Conservation (phyloP, 1,284 basidiomycete species). For the Cryptococcus neoformans region DNA sequence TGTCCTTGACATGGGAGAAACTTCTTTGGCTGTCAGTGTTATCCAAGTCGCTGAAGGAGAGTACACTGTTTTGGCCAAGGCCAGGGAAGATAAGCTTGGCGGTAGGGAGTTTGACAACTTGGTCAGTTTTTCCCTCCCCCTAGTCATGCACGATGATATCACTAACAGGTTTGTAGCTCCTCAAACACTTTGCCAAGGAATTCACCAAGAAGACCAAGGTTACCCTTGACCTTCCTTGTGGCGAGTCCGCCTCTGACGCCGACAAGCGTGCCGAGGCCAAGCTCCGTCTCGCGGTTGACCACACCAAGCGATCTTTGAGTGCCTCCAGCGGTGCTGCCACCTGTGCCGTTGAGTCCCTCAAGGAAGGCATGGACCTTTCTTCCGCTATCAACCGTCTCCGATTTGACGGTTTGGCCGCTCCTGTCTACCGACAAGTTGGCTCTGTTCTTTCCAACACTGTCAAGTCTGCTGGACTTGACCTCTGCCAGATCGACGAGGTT, state of each 20-base stretch:
- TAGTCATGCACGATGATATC: slow-evolving; percentile 4
- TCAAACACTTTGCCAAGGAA: slow-evolving; percentile 92
- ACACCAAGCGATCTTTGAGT: slow-evolving; percentile 90
- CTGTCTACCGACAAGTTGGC: slow-evolving; percentile 70
- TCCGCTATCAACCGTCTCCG: slow-evolving; percentile 90
- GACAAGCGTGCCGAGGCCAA: slow-evolving; percentile 91
- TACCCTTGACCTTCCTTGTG: slow-evolving; percentile 62
- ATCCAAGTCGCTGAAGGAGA: slow-evolving; percentile 56
- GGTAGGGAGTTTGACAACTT: slow-evolving; percentile 54
- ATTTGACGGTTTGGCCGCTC: slow-evolving; percentile 80
- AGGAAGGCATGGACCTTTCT: slow-evolving; percentile 91
- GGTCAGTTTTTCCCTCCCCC: slow-evolving; percentile 31
- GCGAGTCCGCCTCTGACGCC: slow-evolving; percentile 52
- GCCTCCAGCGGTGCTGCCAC: slow-evolving; percentile 85
- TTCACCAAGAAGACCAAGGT: slow-evolving; percentile 96
- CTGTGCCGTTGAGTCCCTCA: slow-evolving; percentile 86
- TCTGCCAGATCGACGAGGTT: slow-evolving; percentile 80
- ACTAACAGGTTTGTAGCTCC: slow-evolving; percentile 55
- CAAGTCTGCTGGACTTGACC: slow-evolving; percentile 62
- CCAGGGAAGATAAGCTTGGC: slow-evolving; percentile 54
- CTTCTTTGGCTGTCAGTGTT: slow-evolving; percentile 55
- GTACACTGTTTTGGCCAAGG: slow-evolving; percentile 55
- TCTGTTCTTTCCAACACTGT: slow-evolving; percentile 64
- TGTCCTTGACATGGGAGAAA: slow-evolving; percentile 59
- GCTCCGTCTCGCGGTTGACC: slow-evolving; percentile 86